Percentiles rank a stretch among this genome's conserved stretches.
Evolutionary conservation across 306 rosid genomes (phyloP).

Genomic region (Corylus heterophylla): DNA sequence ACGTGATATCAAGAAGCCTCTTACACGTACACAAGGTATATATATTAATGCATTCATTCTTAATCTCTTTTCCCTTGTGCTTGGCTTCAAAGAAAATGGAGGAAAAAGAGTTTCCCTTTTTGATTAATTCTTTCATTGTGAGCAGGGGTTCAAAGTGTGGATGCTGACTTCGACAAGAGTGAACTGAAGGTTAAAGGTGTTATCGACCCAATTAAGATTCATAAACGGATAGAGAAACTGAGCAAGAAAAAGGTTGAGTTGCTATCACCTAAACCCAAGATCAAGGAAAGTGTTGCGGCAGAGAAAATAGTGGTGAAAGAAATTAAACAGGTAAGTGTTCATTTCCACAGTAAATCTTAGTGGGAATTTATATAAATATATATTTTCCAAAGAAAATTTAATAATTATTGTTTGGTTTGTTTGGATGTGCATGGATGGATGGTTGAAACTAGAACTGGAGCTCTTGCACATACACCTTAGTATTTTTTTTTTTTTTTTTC

Average conservation of each 20-base stretch:
- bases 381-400: neutral
- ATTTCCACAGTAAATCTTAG: neutral
- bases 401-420: too few relatives aligned
- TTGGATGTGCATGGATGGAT: neutral
- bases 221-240: constrained; percentile 53
- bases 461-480: neutral
- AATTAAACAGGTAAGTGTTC: constrained; percentile 45
- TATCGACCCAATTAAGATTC: constrained; percentile 59
- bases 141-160: constrained; percentile 70
- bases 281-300: constrained; percentile 29
- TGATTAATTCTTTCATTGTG: neutral
- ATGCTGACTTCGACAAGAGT: constrained; percentile 56
- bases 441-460: neutral
- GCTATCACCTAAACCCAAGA: constrained; percentile 71
- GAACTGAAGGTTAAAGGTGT: constrained; percentile 70
- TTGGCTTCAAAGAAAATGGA: neutral
- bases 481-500: too few relatives aligned
- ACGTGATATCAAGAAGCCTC: constrained; percentile 69
- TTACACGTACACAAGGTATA: constrained; percentile 58
- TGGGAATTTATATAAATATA: neutral
- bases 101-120: neutral
- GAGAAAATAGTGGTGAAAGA: constrained; percentile 48
- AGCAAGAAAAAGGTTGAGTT: constrained; percentile 65
- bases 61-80: neutral
- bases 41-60: neutral